Evolutionary conservation across 331 rosid genomes (phyloP), one percentile per base, ranked within the genome.

Genomic region (Arachis monticola): DNA sequence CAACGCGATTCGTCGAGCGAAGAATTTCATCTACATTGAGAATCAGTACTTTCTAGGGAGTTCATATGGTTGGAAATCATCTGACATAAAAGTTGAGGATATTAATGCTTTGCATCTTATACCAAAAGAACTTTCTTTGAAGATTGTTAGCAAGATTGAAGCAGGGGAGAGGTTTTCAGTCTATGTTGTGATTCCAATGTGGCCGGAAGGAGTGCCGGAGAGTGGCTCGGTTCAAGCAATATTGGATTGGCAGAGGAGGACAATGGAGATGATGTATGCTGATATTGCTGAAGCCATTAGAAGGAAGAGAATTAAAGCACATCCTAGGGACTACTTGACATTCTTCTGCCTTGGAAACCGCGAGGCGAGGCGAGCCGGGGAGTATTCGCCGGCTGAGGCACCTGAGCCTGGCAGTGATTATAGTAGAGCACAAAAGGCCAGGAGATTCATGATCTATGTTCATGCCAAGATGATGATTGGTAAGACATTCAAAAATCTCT

Each of bases 391-490:
- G 60, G 42, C 80, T 0, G 88, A 88, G 55, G 60, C 60, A 72
- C 96, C 97, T 56, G 90, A 88, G 11, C 83, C 83, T 7, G 70
- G 77, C 52, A 86, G 83, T 48, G 87, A 91, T 69, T 91, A 91
- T 45, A 64, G 64, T 41, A 79, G 83, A 67, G 93, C 93, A 67
- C 97, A 93, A 48, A 56, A 79, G 6, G 22, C 83, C 4, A 63
- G 91, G 32, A 83, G 95, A 22, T 93, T 93, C 90, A 91, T 93
- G 98, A 91, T 93, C 73, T 91, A 91, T 46, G 96, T 93, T 83
- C 97, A 93, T 80, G 82, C 97, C 30, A 91, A 93, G 83, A 87
- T 90, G 97, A 93, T 93, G 96, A 93, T 93, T 78, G 97, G 98
- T 91, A 69, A 77, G 73, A 1, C 6, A 10, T 76, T 14, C 13